phyloP scores from a whole-genome alignment of 176 grass and related monocot genomes.

The Puya raimondii region DNA sequence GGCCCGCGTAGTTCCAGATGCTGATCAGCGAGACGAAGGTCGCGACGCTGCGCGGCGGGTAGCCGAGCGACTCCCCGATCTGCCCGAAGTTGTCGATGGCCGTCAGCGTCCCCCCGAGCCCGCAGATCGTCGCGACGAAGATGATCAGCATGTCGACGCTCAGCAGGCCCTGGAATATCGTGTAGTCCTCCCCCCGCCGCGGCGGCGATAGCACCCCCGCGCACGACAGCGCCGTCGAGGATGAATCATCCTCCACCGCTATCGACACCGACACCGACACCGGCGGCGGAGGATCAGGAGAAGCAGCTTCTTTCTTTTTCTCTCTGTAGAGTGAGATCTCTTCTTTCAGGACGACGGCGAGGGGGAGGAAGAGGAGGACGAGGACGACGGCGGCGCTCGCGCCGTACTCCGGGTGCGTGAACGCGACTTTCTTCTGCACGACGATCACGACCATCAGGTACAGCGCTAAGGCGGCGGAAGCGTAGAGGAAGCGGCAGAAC shows the following conservation, averaged over 20 bases:
- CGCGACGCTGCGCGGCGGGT: constrained; percentile 49
- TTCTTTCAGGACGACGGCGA: constrained; percentile 47
- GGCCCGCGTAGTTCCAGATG: constrained; percentile 78
- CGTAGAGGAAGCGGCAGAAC: constrained; percentile 75
- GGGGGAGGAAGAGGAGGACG: constrained; percentile 52
- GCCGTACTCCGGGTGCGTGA: constrained; percentile 29
- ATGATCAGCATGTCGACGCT: constrained; percentile 68
- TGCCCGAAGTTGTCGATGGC: constrained; percentile 76
- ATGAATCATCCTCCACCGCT: background rate
- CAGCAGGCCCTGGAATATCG: constrained; percentile 54
- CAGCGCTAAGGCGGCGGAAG: constrained; percentile 44
- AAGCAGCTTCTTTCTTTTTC: background rate
- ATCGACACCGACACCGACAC: constrained; percentile 9
- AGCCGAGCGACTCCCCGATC: constrained; percentile 50
- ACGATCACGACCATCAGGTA: constrained; percentile 58
- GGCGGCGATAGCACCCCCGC: constrained; percentile 35
- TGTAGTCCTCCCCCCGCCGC: constrained; percentile 46
- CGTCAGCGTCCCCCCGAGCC: constrained; percentile 60
- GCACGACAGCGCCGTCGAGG: constrained; percentile 4
- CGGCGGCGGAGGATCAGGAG: constrained; percentile 3
- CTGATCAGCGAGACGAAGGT: constrained; percentile 82
- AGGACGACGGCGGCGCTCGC: constrained; percentile 27
- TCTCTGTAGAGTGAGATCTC: constrained; percentile 33
- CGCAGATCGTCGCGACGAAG: constrained; percentile 61
- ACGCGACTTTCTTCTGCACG: constrained; percentile 30